These are phyloP conservation scores for Musa acuminata DNA, from an alignment of 176 grass and related monocot species.

Conservation along the genomic window DNA sequence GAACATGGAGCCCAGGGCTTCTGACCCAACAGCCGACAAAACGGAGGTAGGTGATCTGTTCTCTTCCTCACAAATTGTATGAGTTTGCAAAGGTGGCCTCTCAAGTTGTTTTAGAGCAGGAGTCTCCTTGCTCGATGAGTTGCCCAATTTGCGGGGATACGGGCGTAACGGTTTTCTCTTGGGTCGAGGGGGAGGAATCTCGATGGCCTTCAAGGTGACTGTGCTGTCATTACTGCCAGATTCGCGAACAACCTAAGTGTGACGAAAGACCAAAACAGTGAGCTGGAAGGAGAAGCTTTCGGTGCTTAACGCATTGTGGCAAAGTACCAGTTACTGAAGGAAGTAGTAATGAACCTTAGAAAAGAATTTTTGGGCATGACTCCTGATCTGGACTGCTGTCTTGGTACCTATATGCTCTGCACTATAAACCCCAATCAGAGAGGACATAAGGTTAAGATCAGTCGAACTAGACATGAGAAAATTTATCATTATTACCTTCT, in stretches of 20 bases:
- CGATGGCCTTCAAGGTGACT: conserved; percentile 27
- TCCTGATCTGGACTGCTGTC: conserved; percentile 91
- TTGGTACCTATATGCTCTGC: conserved; percentile 93
- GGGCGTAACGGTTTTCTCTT: conserved; percentile 73
- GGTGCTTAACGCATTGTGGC: neutral
- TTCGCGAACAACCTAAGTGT: conserved; percentile 43
- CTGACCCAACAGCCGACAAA: conserved; percentile 26
- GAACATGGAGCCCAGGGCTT: neutral
- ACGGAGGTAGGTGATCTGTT: conserved; percentile 49
- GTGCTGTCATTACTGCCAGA: conserved; percentile 26
- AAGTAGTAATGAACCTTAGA: conserved; percentile 48
- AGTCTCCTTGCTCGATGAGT: neutral
- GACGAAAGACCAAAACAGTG: neutral
- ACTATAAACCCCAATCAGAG: conserved; percentile 6
- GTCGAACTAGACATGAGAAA: neutral
- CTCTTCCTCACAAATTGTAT: neutral
- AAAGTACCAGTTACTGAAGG: conserved; percentile 3
- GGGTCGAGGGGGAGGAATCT: conserved; percentile 90
- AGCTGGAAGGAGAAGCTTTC: neutral
- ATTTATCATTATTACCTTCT: conserved; percentile 38
- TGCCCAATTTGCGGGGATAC: conserved; percentile 22
- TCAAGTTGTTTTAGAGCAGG: neutral
- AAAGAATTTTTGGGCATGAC: conserved; percentile 98
- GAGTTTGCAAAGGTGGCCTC: neutral
- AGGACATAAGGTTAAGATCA: neutral